Percentiles rank a stretch among this genome's conserved stretches.
Evolutionary conservation across 192 early-diverging fungal species (phyloP).

Genomic region (Backusella psychrophila): DNA sequence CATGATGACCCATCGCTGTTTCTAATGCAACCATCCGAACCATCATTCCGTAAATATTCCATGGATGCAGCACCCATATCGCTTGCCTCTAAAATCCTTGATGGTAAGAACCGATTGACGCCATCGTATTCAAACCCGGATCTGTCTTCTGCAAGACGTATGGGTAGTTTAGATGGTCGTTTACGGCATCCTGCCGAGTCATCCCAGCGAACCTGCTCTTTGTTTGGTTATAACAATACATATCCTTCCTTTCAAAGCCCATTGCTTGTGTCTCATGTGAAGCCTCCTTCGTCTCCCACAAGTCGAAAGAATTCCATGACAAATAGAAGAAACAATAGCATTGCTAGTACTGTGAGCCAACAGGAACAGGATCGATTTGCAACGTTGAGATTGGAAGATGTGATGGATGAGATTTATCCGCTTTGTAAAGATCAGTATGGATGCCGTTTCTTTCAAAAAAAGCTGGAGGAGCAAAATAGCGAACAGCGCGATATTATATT

Average conservation of each 20-base stretch:
- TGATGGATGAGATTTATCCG: slow-evolving; percentile 69
- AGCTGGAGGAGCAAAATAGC: slow-evolving; percentile 74
- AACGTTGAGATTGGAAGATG: slow-evolving; percentile 64
- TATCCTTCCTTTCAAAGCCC: background rate
- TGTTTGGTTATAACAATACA: background rate
- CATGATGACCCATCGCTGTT: slow-evolving; percentile 13
- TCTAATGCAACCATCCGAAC: slow-evolving; percentile 18
- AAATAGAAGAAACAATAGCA: slow-evolving; percentile 1
- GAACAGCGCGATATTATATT: slow-evolving; percentile 66
- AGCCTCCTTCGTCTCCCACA: background rate
- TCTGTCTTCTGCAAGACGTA: slow-evolving; percentile 11
- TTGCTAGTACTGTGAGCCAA: background rate
- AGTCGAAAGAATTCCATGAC: slow-evolving; percentile 18
- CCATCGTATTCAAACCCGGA: slow-evolving; percentile 15
- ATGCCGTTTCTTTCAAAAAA: slow-evolving; percentile 83
- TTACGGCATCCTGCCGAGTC: background rate
- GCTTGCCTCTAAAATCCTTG: background rate
- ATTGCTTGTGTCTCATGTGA: slow-evolving; percentile 5
- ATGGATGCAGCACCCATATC: background rate
- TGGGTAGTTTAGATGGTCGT: background rate
- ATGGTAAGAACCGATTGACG: slow-evolving; percentile 7
- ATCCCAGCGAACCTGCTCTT: background rate
- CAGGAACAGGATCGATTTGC: slow-evolving; percentile 56
- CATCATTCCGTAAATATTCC: slow-evolving; percentile 1
- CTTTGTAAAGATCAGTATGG: slow-evolving; percentile 89